Conservation (phyloP, 345 rosid species). For the Gossypium longicalyx region DNA sequence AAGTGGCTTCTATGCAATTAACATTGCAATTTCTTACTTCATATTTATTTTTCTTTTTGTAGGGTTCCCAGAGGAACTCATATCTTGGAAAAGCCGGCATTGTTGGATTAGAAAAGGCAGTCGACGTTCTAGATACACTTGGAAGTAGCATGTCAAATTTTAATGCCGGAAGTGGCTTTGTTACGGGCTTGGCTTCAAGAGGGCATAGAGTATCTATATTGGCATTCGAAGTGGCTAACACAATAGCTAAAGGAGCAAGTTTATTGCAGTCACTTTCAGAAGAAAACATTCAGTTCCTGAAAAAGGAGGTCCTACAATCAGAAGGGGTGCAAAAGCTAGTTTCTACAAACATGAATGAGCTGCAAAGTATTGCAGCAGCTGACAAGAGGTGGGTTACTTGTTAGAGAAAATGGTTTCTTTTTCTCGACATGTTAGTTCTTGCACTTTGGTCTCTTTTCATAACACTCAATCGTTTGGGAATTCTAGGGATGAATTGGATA, state of each 20-base stretch:
- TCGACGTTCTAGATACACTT: constrained; percentile 62
- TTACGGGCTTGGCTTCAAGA: constrained; percentile 48
- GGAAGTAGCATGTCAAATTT: constrained; percentile 76
- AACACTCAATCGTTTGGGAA: constrained; percentile 4
- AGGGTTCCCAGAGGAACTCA: constrained; percentile 38
- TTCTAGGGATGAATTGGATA: constrained; percentile 76
- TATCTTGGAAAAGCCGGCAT: constrained; percentile 60
- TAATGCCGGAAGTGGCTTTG: constrained; percentile 51
- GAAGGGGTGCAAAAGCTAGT: constrained; percentile 66
- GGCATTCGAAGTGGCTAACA: constrained; percentile 94
- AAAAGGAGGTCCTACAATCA: constrained; percentile 58
- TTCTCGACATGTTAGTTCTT: neutral
- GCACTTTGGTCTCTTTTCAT: constrained; percentile 1
- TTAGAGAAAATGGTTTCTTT: constrained; percentile 1
- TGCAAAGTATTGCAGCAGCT: constrained; percentile 72
- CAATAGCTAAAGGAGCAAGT: constrained; percentile 69
- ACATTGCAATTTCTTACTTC: neutral
- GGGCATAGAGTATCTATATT: constrained; percentile 53
- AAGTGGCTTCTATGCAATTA: too few species aligned
- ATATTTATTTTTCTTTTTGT: neutral
- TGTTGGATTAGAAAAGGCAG: constrained; percentile 64
- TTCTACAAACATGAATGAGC: constrained; percentile 55
- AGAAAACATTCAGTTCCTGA: constrained; percentile 52
- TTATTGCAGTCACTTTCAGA: constrained; percentile 69
- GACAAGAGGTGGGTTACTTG: constrained; percentile 69